These are phyloP conservation scores for Meyerozyma smithsonii DNA, from an alignment of 1,139 yeast genomes.

Conservation along the genomic window DNA sequence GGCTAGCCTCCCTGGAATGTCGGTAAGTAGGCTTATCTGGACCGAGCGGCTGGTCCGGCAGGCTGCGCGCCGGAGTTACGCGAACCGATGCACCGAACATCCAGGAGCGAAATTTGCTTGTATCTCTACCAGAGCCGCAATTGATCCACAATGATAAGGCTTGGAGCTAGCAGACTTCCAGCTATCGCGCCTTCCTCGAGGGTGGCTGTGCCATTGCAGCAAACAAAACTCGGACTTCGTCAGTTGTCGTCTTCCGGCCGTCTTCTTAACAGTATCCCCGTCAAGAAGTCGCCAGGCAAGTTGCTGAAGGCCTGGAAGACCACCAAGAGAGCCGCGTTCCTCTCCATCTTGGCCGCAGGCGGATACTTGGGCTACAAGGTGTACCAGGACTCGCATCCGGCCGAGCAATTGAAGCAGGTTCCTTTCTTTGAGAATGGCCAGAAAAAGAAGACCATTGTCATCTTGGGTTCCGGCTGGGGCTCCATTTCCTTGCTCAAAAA, in stretches of 20 bases:
- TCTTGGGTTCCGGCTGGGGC: slow-evolving; percentile 96
- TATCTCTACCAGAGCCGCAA: neutral
- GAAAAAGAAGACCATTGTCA: slow-evolving; percentile 81
- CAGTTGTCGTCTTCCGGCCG: neutral
- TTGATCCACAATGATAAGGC: slow-evolving; percentile 7
- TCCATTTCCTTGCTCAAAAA: slow-evolving; percentile 76
- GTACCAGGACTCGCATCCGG: slow-evolving; percentile 59
- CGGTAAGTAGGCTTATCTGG: neutral
- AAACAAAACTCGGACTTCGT: neutral
- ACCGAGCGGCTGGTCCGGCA: neutral
- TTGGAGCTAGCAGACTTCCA: slow-evolving; percentile 16
- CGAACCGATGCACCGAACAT: neutral
- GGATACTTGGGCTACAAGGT: slow-evolving; percentile 54
- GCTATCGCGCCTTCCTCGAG: slow-evolving; percentile 8
- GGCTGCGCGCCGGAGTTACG: slow-evolving; percentile 2
- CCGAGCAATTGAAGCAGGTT: slow-evolving; percentile 43
- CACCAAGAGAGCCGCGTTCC: slow-evolving; percentile 23
- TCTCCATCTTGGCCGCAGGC: slow-evolving; percentile 30
- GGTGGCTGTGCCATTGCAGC: neutral
- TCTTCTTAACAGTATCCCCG: slow-evolving; percentile 5
- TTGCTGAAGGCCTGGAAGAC: slow-evolving; percentile 25
- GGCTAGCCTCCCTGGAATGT: too few species aligned
- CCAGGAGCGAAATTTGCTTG: neutral
- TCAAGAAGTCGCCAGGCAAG: slow-evolving; percentile 14
- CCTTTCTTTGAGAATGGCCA: slow-evolving; percentile 63